Evolutionary conservation across 768 basidiomycete genomes (phyloP).

Genomic region (Coprinopsis strossmayeri): DNA sequence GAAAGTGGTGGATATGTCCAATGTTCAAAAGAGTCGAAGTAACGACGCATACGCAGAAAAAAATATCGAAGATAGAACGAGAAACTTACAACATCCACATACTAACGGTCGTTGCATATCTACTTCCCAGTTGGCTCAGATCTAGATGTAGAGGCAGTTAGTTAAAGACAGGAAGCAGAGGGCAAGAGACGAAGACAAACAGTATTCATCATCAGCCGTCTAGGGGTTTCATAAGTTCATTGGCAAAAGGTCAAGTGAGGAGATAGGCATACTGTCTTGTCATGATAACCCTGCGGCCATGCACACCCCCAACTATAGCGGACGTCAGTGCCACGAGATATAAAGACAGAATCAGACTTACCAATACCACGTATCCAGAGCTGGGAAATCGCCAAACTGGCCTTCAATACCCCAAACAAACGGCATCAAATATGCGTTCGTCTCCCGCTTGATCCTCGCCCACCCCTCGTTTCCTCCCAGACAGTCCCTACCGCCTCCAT

Average conservation of each 20-base stretch:
- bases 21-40: too few species aligned
- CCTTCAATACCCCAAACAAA: slow-evolving; percentile 50
- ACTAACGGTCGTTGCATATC: slow-evolving; percentile 41
- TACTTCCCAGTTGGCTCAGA: slow-evolving; percentile 33
- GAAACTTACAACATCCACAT: slow-evolving; percentile 39
- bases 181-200: slow-evolving; percentile 18
- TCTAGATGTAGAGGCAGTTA: slow-evolving; percentile 20
- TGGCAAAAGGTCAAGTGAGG: background rate
- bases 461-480: slow-evolving; percentile 50
- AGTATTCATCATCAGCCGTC: slow-evolving; percentile 43
- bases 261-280: slow-evolving; percentile 34
- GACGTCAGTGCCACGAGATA: slow-evolving; percentile 4
- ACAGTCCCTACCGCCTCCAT: slow-evolving; percentile 51
- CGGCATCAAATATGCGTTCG: slow-evolving; percentile 43
- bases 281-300: slow-evolving; percentile 46
- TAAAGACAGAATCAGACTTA: slow-evolving; percentile 17
- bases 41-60: too few species aligned
- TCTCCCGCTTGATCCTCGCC: slow-evolving; percentile 40
- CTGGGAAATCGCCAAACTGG: slow-evolving; percentile 38
- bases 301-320: slow-evolving; percentile 51
- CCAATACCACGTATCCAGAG: slow-evolving; percentile 45
- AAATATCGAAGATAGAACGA: background rate
- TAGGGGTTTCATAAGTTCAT: slow-evolving; percentile 15
- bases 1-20: too few species aligned
- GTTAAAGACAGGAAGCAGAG: background rate